Conservation (phyloP, 2,329 filamentous ascomycete species). For the Neopestalotiopsis clavispora region DNA sequence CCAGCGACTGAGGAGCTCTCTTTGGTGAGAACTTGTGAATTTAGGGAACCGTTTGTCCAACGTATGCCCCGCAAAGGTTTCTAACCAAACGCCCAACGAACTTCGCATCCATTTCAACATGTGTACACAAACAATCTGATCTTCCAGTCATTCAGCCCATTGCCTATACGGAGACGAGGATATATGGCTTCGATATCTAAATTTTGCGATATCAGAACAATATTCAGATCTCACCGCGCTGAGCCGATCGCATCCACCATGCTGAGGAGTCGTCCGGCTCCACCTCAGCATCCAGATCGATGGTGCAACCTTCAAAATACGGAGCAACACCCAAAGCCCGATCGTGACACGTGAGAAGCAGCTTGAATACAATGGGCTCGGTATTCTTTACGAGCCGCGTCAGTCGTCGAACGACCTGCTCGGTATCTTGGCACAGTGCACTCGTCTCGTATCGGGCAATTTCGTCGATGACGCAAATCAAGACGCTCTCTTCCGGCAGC, state of each 20-base stretch:
- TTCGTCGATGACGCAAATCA: conserved; percentile 25
- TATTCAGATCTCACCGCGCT: neutral
- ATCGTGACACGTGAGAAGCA: conserved; percentile 21
- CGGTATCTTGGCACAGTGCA: conserved; percentile 15
- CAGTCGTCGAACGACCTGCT: conserved; percentile 18
- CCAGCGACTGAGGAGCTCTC: too few relatives aligned
- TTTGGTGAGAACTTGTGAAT: too few relatives aligned
- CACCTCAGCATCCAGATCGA: conserved; percentile 19
- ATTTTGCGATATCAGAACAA: neutral
- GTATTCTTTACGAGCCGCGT: conserved; percentile 10
- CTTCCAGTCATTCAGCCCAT: too few relatives aligned
- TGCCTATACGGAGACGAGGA: too few relatives aligned
- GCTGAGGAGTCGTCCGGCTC: conserved; percentile 21
- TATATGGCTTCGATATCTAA: too few relatives aligned
- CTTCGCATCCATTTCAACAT: neutral
- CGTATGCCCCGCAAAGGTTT: too few relatives aligned
- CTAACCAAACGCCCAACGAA: too few relatives aligned
- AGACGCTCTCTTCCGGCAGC: conserved; percentile 17
- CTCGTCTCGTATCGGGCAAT: conserved; percentile 21
- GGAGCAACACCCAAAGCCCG: conserved; percentile 18
- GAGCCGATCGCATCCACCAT: conserved; percentile 19
- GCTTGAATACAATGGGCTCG: conserved; percentile 22
- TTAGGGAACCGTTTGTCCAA: too few relatives aligned
- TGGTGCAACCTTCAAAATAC: conserved; percentile 20
- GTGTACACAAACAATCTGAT: neutral